These are phyloP conservation scores for Spatholobus suberectus DNA, from an alignment of 306 rosid species.

Conservation along the genomic window DNA sequence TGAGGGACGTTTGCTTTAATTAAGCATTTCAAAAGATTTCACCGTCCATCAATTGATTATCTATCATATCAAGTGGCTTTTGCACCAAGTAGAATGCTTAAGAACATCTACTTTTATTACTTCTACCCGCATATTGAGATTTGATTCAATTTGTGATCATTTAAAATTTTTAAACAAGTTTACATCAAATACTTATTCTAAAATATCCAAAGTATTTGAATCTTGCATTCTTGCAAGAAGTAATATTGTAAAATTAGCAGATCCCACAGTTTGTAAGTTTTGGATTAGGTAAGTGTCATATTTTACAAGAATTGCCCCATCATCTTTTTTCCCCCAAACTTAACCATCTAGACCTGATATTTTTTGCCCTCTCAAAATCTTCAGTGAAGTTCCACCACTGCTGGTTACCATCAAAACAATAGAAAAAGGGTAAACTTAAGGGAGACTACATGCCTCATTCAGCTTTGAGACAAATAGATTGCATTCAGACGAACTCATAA, in stretches of 20 bases:
- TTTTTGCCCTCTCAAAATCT: neutral
- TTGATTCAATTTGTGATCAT: neutral
- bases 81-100: neutral
- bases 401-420: neutral
- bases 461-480: constrained; percentile 14
- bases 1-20: neutral
- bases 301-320: neutral
- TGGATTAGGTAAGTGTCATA: neutral
- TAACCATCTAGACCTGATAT: neutral
- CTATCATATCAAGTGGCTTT: neutral
- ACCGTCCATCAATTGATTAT: neutral
- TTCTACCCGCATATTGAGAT: constrained; percentile 1
- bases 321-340: neutral
- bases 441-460: constrained; percentile 25
- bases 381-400: neutral
- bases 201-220: neutral
- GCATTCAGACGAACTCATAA: neutral
- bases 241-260: neutral
- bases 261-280: neutral
- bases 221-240: neutral
- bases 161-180: neutral
- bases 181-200: neutral
- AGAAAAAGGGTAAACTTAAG: constrained; percentile 17
- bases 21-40: constrained; percentile 12
- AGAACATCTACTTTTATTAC: constrained; percentile 6